Evolutionary conservation across 2,329 filamentous ascomycete genomes (phyloP).

Genomic region (Alternaria arborescens): DNA sequence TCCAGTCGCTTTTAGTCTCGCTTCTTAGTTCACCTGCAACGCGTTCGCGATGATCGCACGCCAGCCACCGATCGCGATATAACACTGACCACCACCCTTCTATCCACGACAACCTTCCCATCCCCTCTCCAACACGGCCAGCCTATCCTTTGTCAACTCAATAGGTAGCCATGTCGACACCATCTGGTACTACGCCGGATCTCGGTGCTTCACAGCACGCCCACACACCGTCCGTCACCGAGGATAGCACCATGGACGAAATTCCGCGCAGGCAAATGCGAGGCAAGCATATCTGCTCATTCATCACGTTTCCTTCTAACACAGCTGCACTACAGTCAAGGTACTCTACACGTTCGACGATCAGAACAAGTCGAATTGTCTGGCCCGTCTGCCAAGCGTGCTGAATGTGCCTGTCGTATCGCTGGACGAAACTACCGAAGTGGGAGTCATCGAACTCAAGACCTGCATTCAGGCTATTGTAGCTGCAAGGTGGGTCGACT

Average conservation of each 20-base stretch:
- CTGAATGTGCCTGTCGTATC: slow-evolving; percentile 81
- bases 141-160: slow-evolving; percentile 23
- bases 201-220: slow-evolving; percentile 34
- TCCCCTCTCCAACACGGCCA: slow-evolving; percentile 28
- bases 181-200: slow-evolving; percentile 33
- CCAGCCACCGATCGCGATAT: slow-evolving; percentile 48
- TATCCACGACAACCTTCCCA: slow-evolving; percentile 24
- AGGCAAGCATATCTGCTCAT: slow-evolving; percentile 46
- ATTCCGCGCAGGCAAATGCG: slow-evolving; percentile 57
- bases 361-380: slow-evolving; percentile 85
- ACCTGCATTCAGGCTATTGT: slow-evolving; percentile 86
- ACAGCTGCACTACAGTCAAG: slow-evolving; percentile 71
- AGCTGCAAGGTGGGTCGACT: slow-evolving; percentile 61
- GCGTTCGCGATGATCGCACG: slow-evolving; percentile 48
- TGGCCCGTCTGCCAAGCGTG: slow-evolving; percentile 83
- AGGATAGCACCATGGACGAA: slow-evolving; percentile 39
- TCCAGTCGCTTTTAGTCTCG: slow-evolving; percentile 16
- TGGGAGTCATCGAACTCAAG: slow-evolving; percentile 87
- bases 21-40: slow-evolving; percentile 34
- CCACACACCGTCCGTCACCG: slow-evolving; percentile 27
- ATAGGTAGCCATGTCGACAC: slow-evolving; percentile 47
- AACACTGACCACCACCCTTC: slow-evolving; percentile 39
- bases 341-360: slow-evolving; percentile 96
- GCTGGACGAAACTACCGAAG: slow-evolving; percentile 79
- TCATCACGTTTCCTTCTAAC: slow-evolving; percentile 27